Evolutionary conservation across 495 filamentous ascomycete genomes (phyloP), one percentile per base, ranked within the genome.

Genomic region (Trichoderma asperelloides): DNA sequence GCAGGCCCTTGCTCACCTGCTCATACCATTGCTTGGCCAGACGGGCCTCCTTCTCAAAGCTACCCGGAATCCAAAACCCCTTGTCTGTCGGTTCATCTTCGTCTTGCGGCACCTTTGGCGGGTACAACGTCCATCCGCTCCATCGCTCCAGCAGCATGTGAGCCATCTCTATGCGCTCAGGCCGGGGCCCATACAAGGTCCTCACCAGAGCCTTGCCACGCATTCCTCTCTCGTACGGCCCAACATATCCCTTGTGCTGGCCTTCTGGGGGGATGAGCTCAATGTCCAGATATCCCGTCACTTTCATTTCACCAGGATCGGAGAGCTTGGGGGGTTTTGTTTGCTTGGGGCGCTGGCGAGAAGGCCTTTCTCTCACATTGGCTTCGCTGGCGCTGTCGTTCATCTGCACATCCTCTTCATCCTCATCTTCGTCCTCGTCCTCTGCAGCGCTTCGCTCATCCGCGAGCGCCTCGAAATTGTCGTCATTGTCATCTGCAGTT

Each of bases 231-330:
- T 65, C 64, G 16, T 45, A 65, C 8, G 64, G 27, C 27, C 64
- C 64, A 43, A 45, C 64, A 30, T 65, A 65, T 41, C 64, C 64
- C 43, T 45, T 65, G 41, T 41, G 64, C 64, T 65, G 40, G 13
- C 27, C 27, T 16, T 45, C 43, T 2, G 40, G 27, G 21, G 43
- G 39, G 7, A 65, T 51, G 43, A 45, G 64, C 8, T 65, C 64
- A 11, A 65, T 45, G 41, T 45, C 39, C 11, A 30, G 25, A 47
- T 65, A 65, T 23, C 27, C 37, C 8, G 40, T 49, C 28, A 41
- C 41, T 30, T 49, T 25, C n/a, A 30, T 49, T 11, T 28, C 12
- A 18, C 55, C 25, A 13, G n/a, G 23, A 18, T 60, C 55, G 1
- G 25, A 28, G 23, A 25, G 55, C 25, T 33, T 60, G 8, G 8